Evolutionary conservation across 164 flowering plant species (phyloP), one percentile per base, ranked within the genome.

Genomic region (Tetrastigma voinierianum): DNA sequence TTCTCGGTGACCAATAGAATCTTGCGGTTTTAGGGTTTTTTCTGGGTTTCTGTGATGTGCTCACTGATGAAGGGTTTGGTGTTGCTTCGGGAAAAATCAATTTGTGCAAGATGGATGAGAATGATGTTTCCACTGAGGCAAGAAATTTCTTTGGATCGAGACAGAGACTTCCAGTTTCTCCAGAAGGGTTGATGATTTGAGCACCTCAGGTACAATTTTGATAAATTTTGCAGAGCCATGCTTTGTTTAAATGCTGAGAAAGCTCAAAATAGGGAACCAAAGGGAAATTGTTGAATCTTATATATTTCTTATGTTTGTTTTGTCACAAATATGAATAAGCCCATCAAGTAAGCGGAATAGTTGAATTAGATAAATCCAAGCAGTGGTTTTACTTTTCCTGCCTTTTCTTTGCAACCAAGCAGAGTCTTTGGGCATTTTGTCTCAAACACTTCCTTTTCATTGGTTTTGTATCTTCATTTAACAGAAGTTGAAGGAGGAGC

Each of bases 401-500:
- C 0, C 40, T 32, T 32, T 32, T 32, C 40, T 32, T 0, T 32
- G 40, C 40, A 51, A 17, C 40, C 40, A 32, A 32, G 3, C 40
- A 32, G 40, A 32, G 40, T n/a, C 40, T 32, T 32, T 32, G 40
- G 40, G 43, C 3, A n/a, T 16, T 57, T 10, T 57, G 25, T 49
- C 14, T 54, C 9, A 17, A 16, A 14, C 17, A 52, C 19, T 20
- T 4, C 7, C 24, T 25, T 1, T 57, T 17, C 13, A 23, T 12
- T 51, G 63, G 11, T 43, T 32, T n/a, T 64, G 44, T 19, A 64
- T 72, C 20, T 58, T 48, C 14, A 47, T 67, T 20, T 68, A 71
- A 45, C 77, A 91, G 97, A 58, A 60, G 56, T 68, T 90, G 72
- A 88, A 79, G 79, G 77, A 73, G 56, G 86, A 81, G 18, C 87